phyloP scores from a whole-genome alignment of 148 eudicot species.

The Amaranthus hypochondriacus region DNA sequence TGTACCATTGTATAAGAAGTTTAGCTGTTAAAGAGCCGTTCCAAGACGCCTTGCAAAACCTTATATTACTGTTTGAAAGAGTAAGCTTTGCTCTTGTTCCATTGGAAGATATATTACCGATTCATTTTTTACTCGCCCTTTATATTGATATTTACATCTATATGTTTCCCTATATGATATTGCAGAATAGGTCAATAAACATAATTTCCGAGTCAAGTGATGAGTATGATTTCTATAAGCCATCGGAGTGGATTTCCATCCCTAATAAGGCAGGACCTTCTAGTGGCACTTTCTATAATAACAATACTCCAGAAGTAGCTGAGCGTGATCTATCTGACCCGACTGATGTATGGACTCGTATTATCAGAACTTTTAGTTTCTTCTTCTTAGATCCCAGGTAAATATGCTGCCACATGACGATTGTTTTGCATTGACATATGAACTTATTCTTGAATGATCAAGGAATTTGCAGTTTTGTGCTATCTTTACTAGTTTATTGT shows the following conservation, averaged over 20 bases:
- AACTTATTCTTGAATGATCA: neutral
- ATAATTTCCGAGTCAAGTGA: constrained; percentile 42
- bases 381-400: constrained; percentile 74
- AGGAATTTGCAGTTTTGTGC: neutral
- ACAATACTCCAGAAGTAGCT: constrained; percentile 19
- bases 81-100: constrained; percentile 31
- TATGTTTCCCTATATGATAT: constrained; percentile 22
- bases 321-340: constrained; percentile 25
- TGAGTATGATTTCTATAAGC: constrained; percentile 46
- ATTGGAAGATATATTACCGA: neutral
- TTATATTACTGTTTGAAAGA: constrained; percentile 74
- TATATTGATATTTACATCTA: constrained; percentile 6
- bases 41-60: constrained; percentile 81
- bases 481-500: neutral
- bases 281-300: constrained; percentile 19
- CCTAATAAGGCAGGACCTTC: constrained; percentile 15
- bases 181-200: constrained; percentile 77
- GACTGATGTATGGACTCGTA: constrained; percentile 54
- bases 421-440: neutral
- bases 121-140: neutral
- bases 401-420: neutral
- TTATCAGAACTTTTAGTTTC: constrained; percentile 71
- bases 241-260: constrained; percentile 41
- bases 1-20: constrained; percentile 87
- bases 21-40: constrained; percentile 90